Evolutionary conservation across 2,329 filamentous ascomycete genomes (phyloP), one percentile per base, ranked within the genome.

Genomic region (Paecilomyces variotii): DNA sequence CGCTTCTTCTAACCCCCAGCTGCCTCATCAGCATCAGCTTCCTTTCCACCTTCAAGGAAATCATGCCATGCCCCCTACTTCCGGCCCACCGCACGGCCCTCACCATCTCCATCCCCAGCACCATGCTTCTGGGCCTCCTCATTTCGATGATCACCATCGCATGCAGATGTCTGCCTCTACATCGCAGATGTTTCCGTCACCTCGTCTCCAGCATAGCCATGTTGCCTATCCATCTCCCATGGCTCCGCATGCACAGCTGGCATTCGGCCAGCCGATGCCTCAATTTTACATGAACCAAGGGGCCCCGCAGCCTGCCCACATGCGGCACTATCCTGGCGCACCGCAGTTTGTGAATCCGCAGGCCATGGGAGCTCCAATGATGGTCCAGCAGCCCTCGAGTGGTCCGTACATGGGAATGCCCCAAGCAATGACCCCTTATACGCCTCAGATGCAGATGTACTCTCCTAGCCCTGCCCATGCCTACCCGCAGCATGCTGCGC

Each of bases 111-210:
- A 91, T 67, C 83, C 82, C 27, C 87, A 87, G 61, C 89, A 91
- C 67, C 88, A 88, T 63, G 83, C 82, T 4, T 84, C 84, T 56
- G 81, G 82, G 14, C 82, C 84, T 2, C 89, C 87, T 64, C 90
- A 87, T 66, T 87, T 86, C 60, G 86, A 87, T 64, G 92, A 96
- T 64, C 89, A 91, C 59, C 90, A 92, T 68, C 85, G 91, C 56
- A 96, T 97, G 89, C 83, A 85, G 64, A 89, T 94, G 77, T 90
- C 89, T 59, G 89, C 87, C 5, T 91, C 87, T 64, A 91, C 89
- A 26, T 87, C 87, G 2, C 91, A 92, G 67, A 90, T 91, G 2
- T 94, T 91, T 72, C 88, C 90, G 7, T 96, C 92, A 14, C 91
- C 93, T 54, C 86, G 91, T 55, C 83, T 91, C 65, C 83, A 85